Base-by-base conservation (phyloP, 2,329 filamentous ascomycete species). In the Helotiales sp. region DNA sequence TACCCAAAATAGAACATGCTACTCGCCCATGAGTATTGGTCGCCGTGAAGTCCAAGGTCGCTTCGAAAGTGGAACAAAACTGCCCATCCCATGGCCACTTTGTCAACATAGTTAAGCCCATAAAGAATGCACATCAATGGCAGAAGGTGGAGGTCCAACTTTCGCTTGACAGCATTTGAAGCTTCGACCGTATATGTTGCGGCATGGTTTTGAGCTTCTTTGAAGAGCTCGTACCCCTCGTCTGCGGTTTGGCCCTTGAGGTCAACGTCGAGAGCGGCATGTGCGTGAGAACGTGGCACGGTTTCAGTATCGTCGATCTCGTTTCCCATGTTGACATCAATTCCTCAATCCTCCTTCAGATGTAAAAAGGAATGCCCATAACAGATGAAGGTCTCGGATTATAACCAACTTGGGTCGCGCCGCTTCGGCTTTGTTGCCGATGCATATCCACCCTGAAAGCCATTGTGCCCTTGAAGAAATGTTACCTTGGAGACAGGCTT, bases 111-210 rank as follows among this genome's bases (percentile, higher is more conserved):
- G 15, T 52, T 40, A 22, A 52, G 50, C 29, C 33, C 50, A 13
- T 52, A 52, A 5, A 42, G 33, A 42, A 52, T 29, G 33, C 50
- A 52, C 50, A 52, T 42, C 50, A 51, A n/a, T 17, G 48, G 48
- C 5, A 51, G 31, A n/a, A 51, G 34, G 9, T 51, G 48, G 2
- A 24, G 22, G 31, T 51, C 48, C 5, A 51, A 19, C 30, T 51
- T 51, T 51, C 48, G 31, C 27, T 30, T 10, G 2, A 51, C 48
- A 9, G 48, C 48, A 22, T 51, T 30, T 15, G 30, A 24, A n/a
- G 30, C 48, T 36, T 51, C 48, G 10, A 34, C n/a, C 3, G 17
- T 51, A 22, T 34, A 51, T 3, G 30, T 34, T 15, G 25, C 31
- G 15, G 31, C 24, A 13, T 51, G 24, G 24, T 34, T 34, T 47